Conservation (phyloP, 106 monocot genomes). For the Allium cepa region DNA sequence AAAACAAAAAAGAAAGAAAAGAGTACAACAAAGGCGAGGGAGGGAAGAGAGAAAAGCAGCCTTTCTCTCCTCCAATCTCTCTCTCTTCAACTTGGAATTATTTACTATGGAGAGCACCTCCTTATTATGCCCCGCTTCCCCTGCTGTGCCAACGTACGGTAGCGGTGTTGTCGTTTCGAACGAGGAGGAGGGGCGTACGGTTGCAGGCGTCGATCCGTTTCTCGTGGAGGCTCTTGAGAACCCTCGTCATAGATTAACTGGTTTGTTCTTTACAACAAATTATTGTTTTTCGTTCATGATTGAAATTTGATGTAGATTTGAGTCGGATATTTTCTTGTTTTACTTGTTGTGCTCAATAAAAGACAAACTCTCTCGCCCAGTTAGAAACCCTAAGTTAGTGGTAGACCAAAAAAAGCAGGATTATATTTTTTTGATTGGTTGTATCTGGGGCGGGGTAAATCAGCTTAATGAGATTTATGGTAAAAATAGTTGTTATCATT, state of each 20-base stretch:
- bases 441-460: too few relatives aligned
- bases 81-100: background rate
- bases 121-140: background rate
- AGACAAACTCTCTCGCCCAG: background rate
- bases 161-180: background rate
- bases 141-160: background rate
- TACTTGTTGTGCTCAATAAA: background rate
- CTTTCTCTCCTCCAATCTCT: background rate
- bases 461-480: too few relatives aligned
- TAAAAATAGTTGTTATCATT: too few relatives aligned
- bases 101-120: background rate
- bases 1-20: too few relatives aligned
- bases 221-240: conserved; percentile 23
- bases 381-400: too few relatives aligned
- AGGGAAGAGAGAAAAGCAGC: background rate
- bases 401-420: too few relatives aligned
- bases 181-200: background rate
- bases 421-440: too few relatives aligned
- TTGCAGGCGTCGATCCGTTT: conserved; percentile 13
- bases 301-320: background rate
- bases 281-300: background rate
- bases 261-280: background rate
- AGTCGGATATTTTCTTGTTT: background rate
- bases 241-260: conserved; percentile 21
- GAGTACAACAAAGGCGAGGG: background rate